phyloP scores from a whole-genome alignment of 1,284 basidiomycete species.

The Pyrrhoderma noxium region DNA sequence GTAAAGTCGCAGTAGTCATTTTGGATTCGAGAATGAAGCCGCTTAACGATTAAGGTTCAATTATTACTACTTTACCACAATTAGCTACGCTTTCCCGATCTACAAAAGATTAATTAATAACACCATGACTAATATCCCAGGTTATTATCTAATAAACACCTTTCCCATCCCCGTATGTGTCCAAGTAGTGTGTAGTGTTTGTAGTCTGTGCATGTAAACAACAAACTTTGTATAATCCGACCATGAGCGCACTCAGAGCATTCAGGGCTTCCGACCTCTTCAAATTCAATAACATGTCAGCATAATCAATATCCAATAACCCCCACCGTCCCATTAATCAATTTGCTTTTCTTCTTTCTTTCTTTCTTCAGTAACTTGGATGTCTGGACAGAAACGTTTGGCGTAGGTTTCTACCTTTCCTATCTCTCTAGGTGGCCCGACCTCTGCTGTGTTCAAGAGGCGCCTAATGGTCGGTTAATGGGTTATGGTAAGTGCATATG shows the following conservation, averaged over 20 bases:
- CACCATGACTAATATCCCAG: too few species aligned
- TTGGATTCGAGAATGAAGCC: too few species aligned
- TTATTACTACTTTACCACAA: too few species aligned
- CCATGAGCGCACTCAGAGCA: conserved; percentile 76
- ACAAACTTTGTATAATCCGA: background rate
- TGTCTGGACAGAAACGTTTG: conserved; percentile 94
- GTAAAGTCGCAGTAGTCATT: too few species aligned
- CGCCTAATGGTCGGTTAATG: conserved; percentile 76
- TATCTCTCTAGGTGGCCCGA: conserved; percentile 90
- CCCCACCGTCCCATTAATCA: background rate
- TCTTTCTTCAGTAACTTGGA: conserved; percentile 67
- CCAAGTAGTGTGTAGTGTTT: too few species aligned
- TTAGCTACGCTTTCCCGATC: too few species aligned
- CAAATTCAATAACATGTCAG: conserved; percentile 84
- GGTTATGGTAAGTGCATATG: conserved; percentile 60
- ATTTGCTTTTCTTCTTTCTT: background rate
- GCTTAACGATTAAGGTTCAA: too few species aligned
- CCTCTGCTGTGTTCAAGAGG: conserved; percentile 73
- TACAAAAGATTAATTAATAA: too few species aligned
- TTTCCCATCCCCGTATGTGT: too few species aligned
- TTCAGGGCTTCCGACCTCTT: conserved; percentile 85
- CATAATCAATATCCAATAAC: conserved; percentile 11
- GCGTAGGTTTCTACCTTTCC: conserved; percentile 77
- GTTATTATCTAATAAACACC: too few species aligned
- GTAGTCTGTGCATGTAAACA: too few species aligned